Percentiles rank a stretch among this genome's conserved stretches.
Evolutionary conservation across 441 rosid species (phyloP).

Genomic region (Populus trichocarpa): DNA sequence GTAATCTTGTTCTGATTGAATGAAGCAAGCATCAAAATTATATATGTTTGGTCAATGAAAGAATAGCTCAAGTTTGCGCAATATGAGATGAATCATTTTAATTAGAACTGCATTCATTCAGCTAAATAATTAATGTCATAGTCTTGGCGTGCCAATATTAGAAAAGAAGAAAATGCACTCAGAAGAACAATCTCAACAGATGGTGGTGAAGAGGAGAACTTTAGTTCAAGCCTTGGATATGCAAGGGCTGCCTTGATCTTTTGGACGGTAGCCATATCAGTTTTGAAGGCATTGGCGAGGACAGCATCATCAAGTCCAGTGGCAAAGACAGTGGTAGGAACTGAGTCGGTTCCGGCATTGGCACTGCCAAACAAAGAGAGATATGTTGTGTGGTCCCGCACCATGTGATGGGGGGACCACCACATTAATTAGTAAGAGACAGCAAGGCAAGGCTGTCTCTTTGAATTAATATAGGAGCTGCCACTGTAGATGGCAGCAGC

Average conservation of each 20-base stretch:
- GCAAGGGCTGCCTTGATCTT: slow-evolving; percentile 21
- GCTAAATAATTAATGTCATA: no score
- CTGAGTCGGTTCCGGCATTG: slow-evolving; percentile 19
- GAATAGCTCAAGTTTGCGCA: background rate
- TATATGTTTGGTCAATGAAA: background rate
- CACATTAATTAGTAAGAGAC: no score
- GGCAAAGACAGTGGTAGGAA: slow-evolving; percentile 7
- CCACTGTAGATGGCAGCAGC: no score
- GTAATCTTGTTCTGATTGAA: background rate
- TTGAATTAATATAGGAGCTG: no score
- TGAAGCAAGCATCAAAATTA: background rate
- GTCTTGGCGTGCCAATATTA: background rate
- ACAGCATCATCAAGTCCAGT: slow-evolving; percentile 8
- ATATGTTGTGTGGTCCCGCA: no score
- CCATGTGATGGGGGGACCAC: no score
- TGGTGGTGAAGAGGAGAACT: background rate
- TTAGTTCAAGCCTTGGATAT: background rate
- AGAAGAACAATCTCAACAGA: background rate
- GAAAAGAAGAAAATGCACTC: no score
- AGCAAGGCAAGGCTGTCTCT: no score
- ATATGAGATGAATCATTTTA: background rate
- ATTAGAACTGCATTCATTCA: background rate
- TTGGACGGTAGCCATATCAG: slow-evolving; percentile 21
- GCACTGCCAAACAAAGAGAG: slow-evolving; percentile 23
- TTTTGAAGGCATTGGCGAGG: slow-evolving; percentile 16